Evolutionary conservation across 2,329 filamentous ascomycete genomes (phyloP), one percentile per base, ranked within the genome.

Genomic region (Fusarium begoniae): DNA sequence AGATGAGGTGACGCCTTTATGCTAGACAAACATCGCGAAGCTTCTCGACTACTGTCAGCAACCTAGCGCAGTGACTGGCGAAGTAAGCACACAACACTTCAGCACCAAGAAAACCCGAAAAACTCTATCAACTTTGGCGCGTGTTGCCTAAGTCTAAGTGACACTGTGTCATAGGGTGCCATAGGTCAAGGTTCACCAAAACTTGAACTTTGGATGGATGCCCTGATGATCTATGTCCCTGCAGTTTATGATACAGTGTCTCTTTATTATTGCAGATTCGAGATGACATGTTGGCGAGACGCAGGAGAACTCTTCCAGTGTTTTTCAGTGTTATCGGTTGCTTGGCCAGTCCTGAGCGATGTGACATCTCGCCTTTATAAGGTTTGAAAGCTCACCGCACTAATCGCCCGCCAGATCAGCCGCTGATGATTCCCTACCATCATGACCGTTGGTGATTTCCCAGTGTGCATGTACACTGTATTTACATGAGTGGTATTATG

Each of bases 271-370:
- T 26, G 14, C 11, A 12, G 10, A 44, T 18, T 13, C 10, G 17
- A 15, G 3, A 26, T 8, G 5, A 18, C 43, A 5, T 35, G 32
- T 35, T 35, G 14, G 1, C 3, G 32, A 15, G 32, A 15, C 32
- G 3, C 14, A 35, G 32, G 32, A 35, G 14, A 35, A 35, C 14
- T 7, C 9, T 35, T 45, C n/a, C 9, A 24, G 41, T 24, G 14
- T 10, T 2, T 10, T 0, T 11, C 14, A 1, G 1, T n/a, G 0
- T 11, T 5, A 30, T 12, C 1, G 5, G 14, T 30, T 5, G 26
- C 15, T 18, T 8, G 9, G 9, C 7, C 15, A 24, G 22, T 8
- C 15, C 28, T 32, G 15, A n/a, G 5, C 22, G 20, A n/a, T 18
- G 28, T 50, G 47, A 18, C 11, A 32, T 14, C 17, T 10, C 6